Evolutionary conservation across 768 basidiomycete genomes (phyloP).

Genomic region (Rhodotorula paludigena): DNA sequence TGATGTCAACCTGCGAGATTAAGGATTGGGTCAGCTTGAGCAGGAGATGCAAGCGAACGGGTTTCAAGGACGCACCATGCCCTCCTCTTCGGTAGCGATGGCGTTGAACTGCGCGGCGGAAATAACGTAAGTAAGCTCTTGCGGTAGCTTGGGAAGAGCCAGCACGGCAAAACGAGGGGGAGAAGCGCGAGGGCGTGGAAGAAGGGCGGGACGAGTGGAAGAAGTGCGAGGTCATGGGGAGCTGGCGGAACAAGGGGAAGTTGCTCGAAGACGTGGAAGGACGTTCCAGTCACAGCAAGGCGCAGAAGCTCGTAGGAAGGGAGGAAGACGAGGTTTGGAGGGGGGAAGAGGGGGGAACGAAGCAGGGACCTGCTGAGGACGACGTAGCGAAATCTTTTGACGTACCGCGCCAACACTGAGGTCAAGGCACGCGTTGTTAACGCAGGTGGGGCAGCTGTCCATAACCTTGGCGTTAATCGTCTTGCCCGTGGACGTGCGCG

Average conservation of each 20-base stretch:
- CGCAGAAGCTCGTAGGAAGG: no score
- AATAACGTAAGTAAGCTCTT: slow-evolving; percentile 21
- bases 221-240: no score
- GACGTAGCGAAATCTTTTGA: no score
- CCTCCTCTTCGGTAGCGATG: slow-evolving; percentile 11
- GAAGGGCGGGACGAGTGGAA: no score
- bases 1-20: neutral
- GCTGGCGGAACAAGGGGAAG: no score
- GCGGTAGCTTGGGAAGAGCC: slow-evolving; percentile 4
- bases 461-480: slow-evolving; percentile 19
- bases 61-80: neutral
- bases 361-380: no score
- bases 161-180: no score
- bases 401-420: neutral
- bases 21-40: neutral
- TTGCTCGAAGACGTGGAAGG: no score
- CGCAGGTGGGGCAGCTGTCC: slow-evolving; percentile 26
- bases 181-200: no score
- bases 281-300: no score
- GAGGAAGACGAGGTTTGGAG: no score
- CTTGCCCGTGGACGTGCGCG: slow-evolving; percentile 26
- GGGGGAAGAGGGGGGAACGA: no score
- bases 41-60: neutral
- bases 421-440: slow-evolving; percentile 1
- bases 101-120: slow-evolving; percentile 19